phyloP scores from a whole-genome alignment of 1,139 yeast species.

The Hanseniaspora sp. region DNA sequence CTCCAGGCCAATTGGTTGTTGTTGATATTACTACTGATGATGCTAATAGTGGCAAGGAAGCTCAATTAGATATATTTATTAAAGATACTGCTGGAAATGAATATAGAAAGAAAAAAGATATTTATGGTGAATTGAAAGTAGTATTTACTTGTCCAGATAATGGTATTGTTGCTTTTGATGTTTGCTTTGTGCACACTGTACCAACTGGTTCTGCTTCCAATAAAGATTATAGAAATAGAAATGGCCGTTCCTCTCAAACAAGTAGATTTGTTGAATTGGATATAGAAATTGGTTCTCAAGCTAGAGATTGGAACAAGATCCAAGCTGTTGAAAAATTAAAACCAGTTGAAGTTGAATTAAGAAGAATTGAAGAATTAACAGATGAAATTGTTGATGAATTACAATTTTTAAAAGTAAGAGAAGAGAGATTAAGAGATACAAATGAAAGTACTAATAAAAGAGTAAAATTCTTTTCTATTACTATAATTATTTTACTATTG shows the following conservation, averaged over 20 bases:
- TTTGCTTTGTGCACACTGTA: slow-evolving; percentile 52
- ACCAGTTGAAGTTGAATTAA: slow-evolving; percentile 82
- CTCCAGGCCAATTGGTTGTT: slow-evolving; percentile 74
- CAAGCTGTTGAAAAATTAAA: slow-evolving; percentile 87
- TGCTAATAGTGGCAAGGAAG: slow-evolving; percentile 79
- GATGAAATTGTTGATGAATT: slow-evolving; percentile 69
- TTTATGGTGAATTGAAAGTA: slow-evolving; percentile 54
- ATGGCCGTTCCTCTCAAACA: slow-evolving; percentile 33
- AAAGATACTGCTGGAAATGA: slow-evolving; percentile 62
- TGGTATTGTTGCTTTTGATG: slow-evolving; percentile 60
- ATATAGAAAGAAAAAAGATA: slow-evolving; percentile 52
- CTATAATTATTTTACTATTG: slow-evolving; percentile 56
- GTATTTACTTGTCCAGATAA: slow-evolving; percentile 77
- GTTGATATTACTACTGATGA: slow-evolving; percentile 55
- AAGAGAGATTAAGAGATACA: slow-evolving; percentile 86
- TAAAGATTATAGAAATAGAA: neutral
- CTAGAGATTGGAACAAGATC: slow-evolving; percentile 93
- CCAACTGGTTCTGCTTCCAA: slow-evolving; percentile 6
- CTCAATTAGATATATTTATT: slow-evolving; percentile 50
- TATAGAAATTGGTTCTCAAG: slow-evolving; percentile 90
- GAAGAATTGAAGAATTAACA: slow-evolving; percentile 72
- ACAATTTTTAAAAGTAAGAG: slow-evolving; percentile 75
- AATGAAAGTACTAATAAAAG: slow-evolving; percentile 76
- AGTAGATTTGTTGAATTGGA: slow-evolving; percentile 71
- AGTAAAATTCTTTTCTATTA: slow-evolving; percentile 72